A percentile compares a stretch with the other conserved stretches of the same genome.
Conservation (phyloP, 2,329 filamentous ascomycete species). For the Xylogone sp. region DNA sequence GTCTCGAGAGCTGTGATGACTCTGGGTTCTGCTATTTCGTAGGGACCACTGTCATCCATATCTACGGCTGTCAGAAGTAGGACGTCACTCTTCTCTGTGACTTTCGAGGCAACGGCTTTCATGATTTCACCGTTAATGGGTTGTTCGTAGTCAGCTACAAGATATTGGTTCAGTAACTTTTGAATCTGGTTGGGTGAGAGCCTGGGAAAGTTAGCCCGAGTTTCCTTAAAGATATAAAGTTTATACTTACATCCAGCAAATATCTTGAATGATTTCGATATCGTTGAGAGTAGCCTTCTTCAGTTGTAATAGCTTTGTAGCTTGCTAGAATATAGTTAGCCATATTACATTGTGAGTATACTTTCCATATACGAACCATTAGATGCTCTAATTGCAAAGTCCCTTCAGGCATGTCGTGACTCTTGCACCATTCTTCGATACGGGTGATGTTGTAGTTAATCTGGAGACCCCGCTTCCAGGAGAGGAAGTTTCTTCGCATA, state of each 20-base stretch:
- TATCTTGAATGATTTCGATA: constrained; percentile 99
- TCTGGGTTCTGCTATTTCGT: constrained; percentile 95
- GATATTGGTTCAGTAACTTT: constrained; percentile 96
- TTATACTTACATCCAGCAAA: constrained; percentile 95
- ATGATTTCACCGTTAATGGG: constrained; percentile 99
- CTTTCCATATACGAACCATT: constrained; percentile 60
- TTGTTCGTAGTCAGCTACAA: constrained; percentile 98
- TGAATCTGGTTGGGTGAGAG: constrained; percentile 98
- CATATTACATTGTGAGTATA: constrained; percentile 21
- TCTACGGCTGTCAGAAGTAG: constrained; percentile 90
- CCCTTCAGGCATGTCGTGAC: constrained; percentile 98
- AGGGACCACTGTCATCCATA: constrained; percentile 98
- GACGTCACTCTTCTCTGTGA: constrained; percentile 98
- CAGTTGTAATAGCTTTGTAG: constrained; percentile 93
- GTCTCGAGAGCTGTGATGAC: constrained; percentile 96
- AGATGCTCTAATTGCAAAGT: constrained; percentile 96
- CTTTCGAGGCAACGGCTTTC: constrained; percentile 95
- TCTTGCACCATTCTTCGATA: constrained; percentile 99
- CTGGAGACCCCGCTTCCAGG: constrained; percentile 97
- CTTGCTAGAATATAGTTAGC: constrained; percentile 59
- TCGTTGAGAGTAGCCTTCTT: constrained; percentile 99
- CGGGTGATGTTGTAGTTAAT: constrained; percentile 99
- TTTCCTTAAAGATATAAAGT: background rate
- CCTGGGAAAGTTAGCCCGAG: constrained; percentile 42
- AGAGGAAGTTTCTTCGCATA: constrained; percentile 97